Evolutionary conservation across 2,329 filamentous ascomycete species (phyloP).

Genomic region (Mollisiaceae sp.): DNA sequence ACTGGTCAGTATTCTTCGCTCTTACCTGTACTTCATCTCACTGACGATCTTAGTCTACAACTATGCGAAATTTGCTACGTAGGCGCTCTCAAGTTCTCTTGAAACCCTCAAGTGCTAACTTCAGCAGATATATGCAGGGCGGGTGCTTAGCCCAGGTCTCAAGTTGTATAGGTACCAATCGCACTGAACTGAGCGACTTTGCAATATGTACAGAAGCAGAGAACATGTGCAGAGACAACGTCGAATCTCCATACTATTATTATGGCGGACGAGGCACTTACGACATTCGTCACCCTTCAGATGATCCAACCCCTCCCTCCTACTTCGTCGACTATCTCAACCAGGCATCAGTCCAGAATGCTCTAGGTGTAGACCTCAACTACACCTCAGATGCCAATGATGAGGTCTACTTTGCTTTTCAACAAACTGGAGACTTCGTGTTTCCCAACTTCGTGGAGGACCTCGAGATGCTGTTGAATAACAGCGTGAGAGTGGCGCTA

Average conservation of each 20-base stretch:
- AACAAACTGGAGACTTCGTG: constrained; percentile 60
- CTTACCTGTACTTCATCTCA: background rate
- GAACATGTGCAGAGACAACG: constrained; percentile 61
- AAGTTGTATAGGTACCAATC: constrained; percentile 53
- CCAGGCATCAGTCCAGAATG: constrained; percentile 18
- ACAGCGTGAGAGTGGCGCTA: constrained; percentile 55
- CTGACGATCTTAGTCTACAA: constrained; percentile 50
- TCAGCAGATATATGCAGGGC: constrained; percentile 45
- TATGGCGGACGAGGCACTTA: constrained; percentile 51
- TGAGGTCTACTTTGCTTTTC: constrained; percentile 52
- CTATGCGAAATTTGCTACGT: constrained; percentile 56
- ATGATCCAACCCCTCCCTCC: constrained; percentile 56
- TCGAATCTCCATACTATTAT: constrained; percentile 48
- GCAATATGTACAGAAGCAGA: constrained; percentile 56
- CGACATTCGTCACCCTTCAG: constrained; percentile 56
- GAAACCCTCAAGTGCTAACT: background rate
- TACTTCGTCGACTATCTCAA: constrained; percentile 51
- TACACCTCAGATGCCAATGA: constrained; percentile 43
- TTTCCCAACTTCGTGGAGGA: constrained; percentile 61
- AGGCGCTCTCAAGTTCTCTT: constrained; percentile 22
- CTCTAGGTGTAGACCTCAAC: constrained; percentile 40
- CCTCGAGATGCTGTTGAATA: constrained; percentile 51
- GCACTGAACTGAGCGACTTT: constrained; percentile 41
- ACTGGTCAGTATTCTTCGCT: constrained; percentile 22
- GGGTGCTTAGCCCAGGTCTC: constrained; percentile 49